Base-by-base conservation (phyloP, 164 flowering plant genomes). In the Magnolia kwangsiensis region DNA sequence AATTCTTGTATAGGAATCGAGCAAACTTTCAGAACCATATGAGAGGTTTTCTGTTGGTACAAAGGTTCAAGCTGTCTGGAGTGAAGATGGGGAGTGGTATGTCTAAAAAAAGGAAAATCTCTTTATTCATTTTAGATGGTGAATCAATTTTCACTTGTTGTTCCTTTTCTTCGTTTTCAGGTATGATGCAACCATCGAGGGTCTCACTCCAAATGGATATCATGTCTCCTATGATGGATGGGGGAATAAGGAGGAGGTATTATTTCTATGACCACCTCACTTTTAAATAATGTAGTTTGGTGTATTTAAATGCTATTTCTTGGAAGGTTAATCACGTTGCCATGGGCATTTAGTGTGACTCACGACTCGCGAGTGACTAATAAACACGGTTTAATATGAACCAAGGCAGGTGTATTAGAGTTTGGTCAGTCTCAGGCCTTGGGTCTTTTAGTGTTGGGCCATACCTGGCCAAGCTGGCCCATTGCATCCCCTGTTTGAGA, bases 61-160 rank as follows among this genome's bases (percentile, higher is more conserved):
- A 50, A 94, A 86, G 87, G 89, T 96, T 80, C 97, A 94, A 83
- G 98, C 99, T 76, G 97, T 96, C 72, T 96, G 89, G 88, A 96
- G 99, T 84, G 97, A 96, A 79, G 99, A 96, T 82, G 99, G 99
- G 71, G 99, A 94, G 58, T 94, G 99, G 99, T 96, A 85, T 78
- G 88, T 75, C 18, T 63, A 19, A 55, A 24, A 64, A 23, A 50
- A 24, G 10, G 11, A 23, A 50, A 55, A 16, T 18, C 50, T 21
- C 0, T 70, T 5, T 69, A 67, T 83, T 82, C 84, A 51, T 80
- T 83, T 86, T 80, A 81, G 81, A 68, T 18, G 51, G 67, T 78
- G 78, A 3, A 13, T 21, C 55, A 16, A 8, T 55, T 71, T 29
- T 51, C 59, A 1, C 27, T 71, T 70, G 69, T 76, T 87, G 10